Evolutionary conservation across 2,329 filamentous ascomycete species (phyloP), one percentile per base, ranked within the genome.

Genomic region (Aspergillus sp.): DNA sequence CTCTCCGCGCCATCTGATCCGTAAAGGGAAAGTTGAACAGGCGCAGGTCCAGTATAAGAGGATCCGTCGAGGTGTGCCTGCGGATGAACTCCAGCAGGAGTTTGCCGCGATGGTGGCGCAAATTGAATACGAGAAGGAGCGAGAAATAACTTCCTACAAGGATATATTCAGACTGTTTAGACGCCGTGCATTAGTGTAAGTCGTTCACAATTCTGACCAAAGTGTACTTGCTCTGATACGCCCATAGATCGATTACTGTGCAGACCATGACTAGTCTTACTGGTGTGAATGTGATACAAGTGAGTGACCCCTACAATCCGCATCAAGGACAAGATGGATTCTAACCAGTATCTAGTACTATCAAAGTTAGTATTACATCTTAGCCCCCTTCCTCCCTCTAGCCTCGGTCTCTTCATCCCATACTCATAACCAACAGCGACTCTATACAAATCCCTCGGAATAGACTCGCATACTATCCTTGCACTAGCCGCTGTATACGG

Each of bases 261-360:
- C 83, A 86, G 70, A 84, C 82, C 2, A 83, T 86, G 81, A 86
- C 83, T 0, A 80, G 78, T 63, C 66, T 85, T 41, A 86, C 84
- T 0, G 84, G 84, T 10, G 81, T 85, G 39, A 86, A 86, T 65
- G 83, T 85, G 1, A 85, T 86, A 39, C 83, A 81, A 68, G 73
- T 77, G 70, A 42, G 69, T 62, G 2, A 7, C 15, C 15, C 15
- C 30, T 11, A 10, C 30, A 7, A 7, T 11, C 6, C 4, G 5
- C 17, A 8, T 25, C 2, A 36, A 30, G 6, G 2, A 32, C 27
- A 3, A 2, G 32, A 21, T 7, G 27, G 39, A 49, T n/a, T 10
- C 39, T 51, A 21, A 47, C 44, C 15, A 48, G 41, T 19, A 17
- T 42, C n/a, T 47, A 73, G 70, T 73, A 74, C 50, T 72, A 73